phyloP scores from a whole-genome alignment of 176 grass and related monocot genomes.

The Oryza officinalis region DNA sequence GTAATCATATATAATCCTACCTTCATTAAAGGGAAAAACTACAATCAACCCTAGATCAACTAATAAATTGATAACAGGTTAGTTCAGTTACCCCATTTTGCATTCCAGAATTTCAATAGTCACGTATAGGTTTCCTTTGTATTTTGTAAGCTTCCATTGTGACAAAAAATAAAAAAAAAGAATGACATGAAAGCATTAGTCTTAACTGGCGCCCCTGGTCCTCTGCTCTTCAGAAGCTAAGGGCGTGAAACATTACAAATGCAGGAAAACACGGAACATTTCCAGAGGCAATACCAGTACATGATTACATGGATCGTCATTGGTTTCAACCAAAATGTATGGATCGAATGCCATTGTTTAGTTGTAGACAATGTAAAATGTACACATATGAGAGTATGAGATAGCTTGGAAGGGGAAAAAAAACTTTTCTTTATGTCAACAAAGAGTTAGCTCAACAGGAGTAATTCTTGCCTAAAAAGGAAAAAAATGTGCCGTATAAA shows the following conservation, averaged over 20 bases:
- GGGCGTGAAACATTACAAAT: not conserved
- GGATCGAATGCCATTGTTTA: not conserved
- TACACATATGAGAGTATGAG: not conserved
- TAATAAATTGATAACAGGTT: too few species aligned
- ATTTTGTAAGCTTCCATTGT: not conserved
- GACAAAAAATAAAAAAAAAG: not conserved
- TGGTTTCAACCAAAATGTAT: not conserved
- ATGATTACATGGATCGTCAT: not conserved
- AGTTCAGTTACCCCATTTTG: not conserved
- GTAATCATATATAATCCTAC: too few species aligned
- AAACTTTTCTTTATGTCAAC: not conserved
- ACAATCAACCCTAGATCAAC: too few species aligned
- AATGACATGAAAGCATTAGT: not conserved
- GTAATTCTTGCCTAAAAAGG: conserved; percentile 2
- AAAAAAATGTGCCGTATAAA: not conserved
- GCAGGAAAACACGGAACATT: not conserved
- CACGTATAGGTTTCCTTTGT: not conserved
- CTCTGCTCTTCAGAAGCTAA: not conserved
- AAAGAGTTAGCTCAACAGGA: not conserved
- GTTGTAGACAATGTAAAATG: conserved; percentile 3
- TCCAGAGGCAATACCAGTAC: not conserved
- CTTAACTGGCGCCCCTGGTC: not conserved
- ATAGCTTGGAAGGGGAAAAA: not conserved
- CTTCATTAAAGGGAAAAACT: too few species aligned
- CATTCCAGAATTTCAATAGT: not conserved